Conservation (phyloP, 805 yeast genomes). For the Metschnikowia amazonensis region DNA sequence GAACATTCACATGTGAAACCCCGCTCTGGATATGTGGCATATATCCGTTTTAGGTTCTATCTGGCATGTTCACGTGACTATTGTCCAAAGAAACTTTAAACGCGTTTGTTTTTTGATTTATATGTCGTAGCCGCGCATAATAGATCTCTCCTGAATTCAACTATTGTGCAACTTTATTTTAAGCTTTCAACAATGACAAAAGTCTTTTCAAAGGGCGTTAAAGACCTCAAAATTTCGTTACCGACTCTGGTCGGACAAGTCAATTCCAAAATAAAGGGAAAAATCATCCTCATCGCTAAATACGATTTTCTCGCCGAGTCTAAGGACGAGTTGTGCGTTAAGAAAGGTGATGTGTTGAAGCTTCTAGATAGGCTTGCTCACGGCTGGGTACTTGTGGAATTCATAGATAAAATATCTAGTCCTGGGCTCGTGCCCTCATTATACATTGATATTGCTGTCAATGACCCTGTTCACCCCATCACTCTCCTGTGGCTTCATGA, state of each 20-base stretch:
- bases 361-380: slow-evolving; percentile 44
- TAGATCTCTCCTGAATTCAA: slow-evolving; percentile 1
- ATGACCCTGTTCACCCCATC: slow-evolving; percentile 37
- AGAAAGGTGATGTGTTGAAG: slow-evolving; percentile 51
- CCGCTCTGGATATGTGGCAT: neutral
- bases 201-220: slow-evolving; percentile 14
- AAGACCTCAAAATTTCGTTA: slow-evolving; percentile 19
- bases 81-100: neutral
- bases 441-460: slow-evolving; percentile 45
- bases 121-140: slow-evolving; percentile 5
- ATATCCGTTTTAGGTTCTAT: neutral
- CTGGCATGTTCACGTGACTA: slow-evolving; percentile 1
- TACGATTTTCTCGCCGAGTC: slow-evolving; percentile 44
- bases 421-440: slow-evolving; percentile 53
- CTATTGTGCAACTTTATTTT: neutral
- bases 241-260: slow-evolving; percentile 18
- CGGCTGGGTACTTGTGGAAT: slow-evolving; percentile 57
- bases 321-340: slow-evolving; percentile 41
- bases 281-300: slow-evolving; percentile 44
- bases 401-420: slow-evolving; percentile 42
- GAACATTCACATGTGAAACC: neutral
- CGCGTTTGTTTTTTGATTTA: slow-evolving; percentile 2
- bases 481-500: slow-evolving; percentile 34
- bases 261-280: slow-evolving; percentile 21
- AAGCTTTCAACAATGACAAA: slow-evolving; percentile 10